These are phyloP conservation scores for Colletotrichum sansevieriae DNA, from an alignment of 2,329 filamentous ascomycete species.

Conservation along the genomic window DNA sequence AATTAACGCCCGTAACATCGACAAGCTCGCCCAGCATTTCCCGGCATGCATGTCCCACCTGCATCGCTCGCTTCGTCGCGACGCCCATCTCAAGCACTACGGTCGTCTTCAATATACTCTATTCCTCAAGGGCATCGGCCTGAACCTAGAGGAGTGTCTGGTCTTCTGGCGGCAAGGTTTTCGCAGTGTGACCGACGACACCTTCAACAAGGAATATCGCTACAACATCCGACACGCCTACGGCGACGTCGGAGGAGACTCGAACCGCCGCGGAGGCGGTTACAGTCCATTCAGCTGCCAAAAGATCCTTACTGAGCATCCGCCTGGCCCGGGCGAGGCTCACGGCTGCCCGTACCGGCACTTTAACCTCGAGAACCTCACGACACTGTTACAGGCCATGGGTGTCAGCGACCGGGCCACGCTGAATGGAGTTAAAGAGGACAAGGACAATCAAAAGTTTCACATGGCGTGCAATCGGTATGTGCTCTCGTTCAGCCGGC, in stretches of 20 bases:
- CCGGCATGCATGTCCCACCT: constrained; percentile 95
- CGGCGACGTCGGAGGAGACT: constrained; percentile 94
- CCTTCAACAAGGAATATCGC: constrained; percentile 96
- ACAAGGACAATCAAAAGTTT: constrained; percentile 88
- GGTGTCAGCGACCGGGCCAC: constrained; percentile 85
- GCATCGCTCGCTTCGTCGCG: constrained; percentile 86
- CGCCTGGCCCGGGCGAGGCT: constrained; percentile 86
- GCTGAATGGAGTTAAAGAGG: constrained; percentile 85
- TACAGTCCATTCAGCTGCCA: constrained; percentile 96
- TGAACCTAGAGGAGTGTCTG: constrained; percentile 91
- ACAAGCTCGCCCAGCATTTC: constrained; percentile 84
- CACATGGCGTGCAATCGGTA: constrained; percentile 96
- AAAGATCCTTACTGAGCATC: constrained; percentile 91
- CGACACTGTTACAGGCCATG: constrained; percentile 78
- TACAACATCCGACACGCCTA: constrained; percentile 98
- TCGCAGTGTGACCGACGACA: constrained; percentile 89
- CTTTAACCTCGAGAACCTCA: constrained; percentile 89
- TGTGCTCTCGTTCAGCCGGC: constrained; percentile 45
- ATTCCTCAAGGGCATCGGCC: constrained; percentile 95
- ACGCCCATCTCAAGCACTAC: constrained; percentile 92
- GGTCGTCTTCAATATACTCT: constrained; percentile 94
- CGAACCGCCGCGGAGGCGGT: constrained; percentile 86
- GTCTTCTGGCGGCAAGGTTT: constrained; percentile 92
- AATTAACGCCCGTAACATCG: constrained; percentile 84
- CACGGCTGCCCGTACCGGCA: constrained; percentile 98